Conservation (phyloP, 2,329 filamentous ascomycete genomes). For the Tolypocladium album region DNA sequence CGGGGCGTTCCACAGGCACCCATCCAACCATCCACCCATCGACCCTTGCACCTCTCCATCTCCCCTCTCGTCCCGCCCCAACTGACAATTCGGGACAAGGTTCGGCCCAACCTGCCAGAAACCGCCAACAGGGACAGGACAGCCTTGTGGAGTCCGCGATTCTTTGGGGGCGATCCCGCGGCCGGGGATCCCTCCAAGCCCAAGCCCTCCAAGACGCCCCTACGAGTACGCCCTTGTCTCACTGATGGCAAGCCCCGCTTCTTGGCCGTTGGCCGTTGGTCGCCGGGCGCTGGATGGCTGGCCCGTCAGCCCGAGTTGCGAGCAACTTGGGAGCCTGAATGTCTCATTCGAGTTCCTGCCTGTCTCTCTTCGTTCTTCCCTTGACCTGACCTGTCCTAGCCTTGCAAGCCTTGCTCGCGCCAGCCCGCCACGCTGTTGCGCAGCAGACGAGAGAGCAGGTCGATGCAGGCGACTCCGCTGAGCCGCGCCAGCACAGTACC, state of each 20-base stretch:
- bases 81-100: slow-evolving; percentile 4
- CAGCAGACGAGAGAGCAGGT: no score
- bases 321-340: neutral
- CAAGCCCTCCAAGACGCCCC: no score
- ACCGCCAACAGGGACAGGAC: neutral
- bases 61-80: neutral
- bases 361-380: neutral
- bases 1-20: neutral
- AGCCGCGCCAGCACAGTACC: no score
- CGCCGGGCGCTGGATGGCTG: no score
- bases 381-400: neutral
- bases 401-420: no score
- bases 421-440: no score
- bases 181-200: neutral
- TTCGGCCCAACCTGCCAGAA: slow-evolving; percentile 5
- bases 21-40: no score
- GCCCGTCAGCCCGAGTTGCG: no score
- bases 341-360: neutral
- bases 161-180: neutral
- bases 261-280: neutral
- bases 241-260: neutral
- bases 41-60: neutral
- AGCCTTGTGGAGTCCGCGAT: neutral
- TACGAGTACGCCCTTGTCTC: no score
- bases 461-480: no score